Evolutionary conservation across 305 asterid species (phyloP), one percentile per base, ranked within the genome.

Genomic region (Fraxinus sp.): DNA sequence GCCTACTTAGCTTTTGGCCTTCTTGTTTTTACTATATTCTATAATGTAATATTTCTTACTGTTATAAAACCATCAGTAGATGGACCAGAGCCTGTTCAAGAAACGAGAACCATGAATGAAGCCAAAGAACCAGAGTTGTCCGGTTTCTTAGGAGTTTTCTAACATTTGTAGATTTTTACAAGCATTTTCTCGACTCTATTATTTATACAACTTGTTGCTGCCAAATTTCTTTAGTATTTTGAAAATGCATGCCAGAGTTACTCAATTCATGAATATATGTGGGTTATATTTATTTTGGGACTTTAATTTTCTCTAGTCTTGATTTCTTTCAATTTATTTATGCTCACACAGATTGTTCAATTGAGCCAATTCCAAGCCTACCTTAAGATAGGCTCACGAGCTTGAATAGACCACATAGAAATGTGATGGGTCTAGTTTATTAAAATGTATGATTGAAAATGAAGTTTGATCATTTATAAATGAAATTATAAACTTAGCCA

Each of bases 21-120:
- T 64, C 49, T 92, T n/a, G 16, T 93, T 22, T 91, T 93, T 78
- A 88, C 95, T 41, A 82, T 93, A 49, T 78, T 90, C 78, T 93
- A 93, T 79, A 93, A 93, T 81, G 80, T 90, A 77, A 14, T 93
- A 66, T 92, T 93, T 78, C 35, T 78, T 22, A 85, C 93, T 24
- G 89, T 93, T 43, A 92, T 91, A 87, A 92, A 93, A 83, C 98
- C 98, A 46, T 89, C 97, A 2, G 66, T 64, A 64, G 66, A 55
- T 18, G 66, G 26, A 55, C 66, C 66, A 55, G 66, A 18, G 26
- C 66, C 66, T 5, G 66, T 55, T n/a, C 26, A 6, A 55, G 66
- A 55, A n/a, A 55, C 26, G 22, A n/a, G 10, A 6, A 4, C 11
- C 26, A 6, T 0, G 66, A 55, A 55, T 55, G 66, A 55, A n/a